Conservation (phyloP, 1,284 basidiomycete species). For the Cryptococcus jaspeensis region DNA sequence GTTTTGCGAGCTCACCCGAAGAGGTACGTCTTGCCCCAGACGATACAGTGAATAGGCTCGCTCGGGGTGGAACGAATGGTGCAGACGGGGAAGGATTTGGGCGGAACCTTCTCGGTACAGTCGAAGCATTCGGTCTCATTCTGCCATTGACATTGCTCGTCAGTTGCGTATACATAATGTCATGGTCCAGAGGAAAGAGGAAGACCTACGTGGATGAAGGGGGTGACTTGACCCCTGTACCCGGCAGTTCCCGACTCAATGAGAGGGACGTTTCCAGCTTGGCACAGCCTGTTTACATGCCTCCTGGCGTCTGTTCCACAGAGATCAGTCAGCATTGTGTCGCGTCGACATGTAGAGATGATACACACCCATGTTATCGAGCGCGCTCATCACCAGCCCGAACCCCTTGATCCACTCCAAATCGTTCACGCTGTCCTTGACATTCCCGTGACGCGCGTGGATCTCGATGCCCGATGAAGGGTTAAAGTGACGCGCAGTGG, state of each 20-base stretch:
- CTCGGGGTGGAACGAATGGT: slow-evolving; percentile 97
- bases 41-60: slow-evolving; percentile 97
- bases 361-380: slow-evolving; percentile 87
- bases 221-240: slow-evolving; percentile 72
- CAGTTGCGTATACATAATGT: slow-evolving; percentile 5
- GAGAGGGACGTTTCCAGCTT: slow-evolving; percentile 83
- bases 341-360: too few relatives aligned
- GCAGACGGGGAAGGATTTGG: slow-evolving; percentile 95
- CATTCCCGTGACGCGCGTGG: slow-evolving; percentile 87
- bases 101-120: slow-evolving; percentile 82
- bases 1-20: slow-evolving; percentile 67
- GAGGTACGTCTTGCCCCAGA: slow-evolving; percentile 99
- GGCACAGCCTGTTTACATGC: slow-evolving; percentile 96
- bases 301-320: slow-evolving; percentile 67
- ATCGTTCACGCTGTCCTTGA: slow-evolving; percentile 91
- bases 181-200: background rate
- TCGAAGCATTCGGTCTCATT: slow-evolving; percentile 88
- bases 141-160: slow-evolving; percentile 51
- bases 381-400: slow-evolving; percentile 90
- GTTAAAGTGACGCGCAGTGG: slow-evolving; percentile 87
- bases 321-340: background rate
- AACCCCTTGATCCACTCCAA: slow-evolving; percentile 85
- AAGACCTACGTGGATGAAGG: slow-evolving; percentile 55
- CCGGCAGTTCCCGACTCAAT: slow-evolving; percentile 97
- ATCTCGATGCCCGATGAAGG: slow-evolving; percentile 70